Conservation (phyloP, 164 flowering plant species). For the Vitis labrusca region DNA sequence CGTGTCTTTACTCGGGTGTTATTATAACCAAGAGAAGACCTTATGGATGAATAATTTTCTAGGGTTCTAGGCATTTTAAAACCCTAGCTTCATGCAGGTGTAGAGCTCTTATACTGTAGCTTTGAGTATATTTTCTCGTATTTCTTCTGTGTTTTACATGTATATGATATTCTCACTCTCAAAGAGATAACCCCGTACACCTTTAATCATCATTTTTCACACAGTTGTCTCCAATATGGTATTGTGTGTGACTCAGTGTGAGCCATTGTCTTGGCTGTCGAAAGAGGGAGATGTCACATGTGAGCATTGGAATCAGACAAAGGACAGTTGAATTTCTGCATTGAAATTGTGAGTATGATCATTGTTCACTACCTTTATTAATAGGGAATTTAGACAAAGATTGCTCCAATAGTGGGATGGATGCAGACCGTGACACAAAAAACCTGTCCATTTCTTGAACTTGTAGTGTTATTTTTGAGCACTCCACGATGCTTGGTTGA, state of each 20-base stretch:
- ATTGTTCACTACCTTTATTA: background rate
- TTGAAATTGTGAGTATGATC: background rate
- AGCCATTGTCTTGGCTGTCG: too few species aligned
- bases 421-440: background rate
- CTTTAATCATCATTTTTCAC: constrained; percentile 2
- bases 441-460: background rate
- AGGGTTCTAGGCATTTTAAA: constrained; percentile 8
- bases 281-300: background rate
- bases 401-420: background rate
- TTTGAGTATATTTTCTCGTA: too few species aligned
- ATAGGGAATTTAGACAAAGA: background rate
- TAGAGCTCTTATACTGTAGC: too few species aligned
- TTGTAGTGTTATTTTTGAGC: too few species aligned
- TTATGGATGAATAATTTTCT: background rate
- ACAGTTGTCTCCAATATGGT: background rate
- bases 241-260: too few species aligned
- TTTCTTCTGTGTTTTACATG: constrained; percentile 1
- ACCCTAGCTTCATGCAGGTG: background rate
- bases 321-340: background rate
- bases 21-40: too few species aligned
- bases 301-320: background rate
- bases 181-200: too few species aligned
- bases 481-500: too few species aligned
- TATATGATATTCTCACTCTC: background rate
- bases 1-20: background rate